Evolutionary conservation across 2,329 filamentous ascomycete species (phyloP).

Genomic region (Neofusicoccum laricinum): DNA sequence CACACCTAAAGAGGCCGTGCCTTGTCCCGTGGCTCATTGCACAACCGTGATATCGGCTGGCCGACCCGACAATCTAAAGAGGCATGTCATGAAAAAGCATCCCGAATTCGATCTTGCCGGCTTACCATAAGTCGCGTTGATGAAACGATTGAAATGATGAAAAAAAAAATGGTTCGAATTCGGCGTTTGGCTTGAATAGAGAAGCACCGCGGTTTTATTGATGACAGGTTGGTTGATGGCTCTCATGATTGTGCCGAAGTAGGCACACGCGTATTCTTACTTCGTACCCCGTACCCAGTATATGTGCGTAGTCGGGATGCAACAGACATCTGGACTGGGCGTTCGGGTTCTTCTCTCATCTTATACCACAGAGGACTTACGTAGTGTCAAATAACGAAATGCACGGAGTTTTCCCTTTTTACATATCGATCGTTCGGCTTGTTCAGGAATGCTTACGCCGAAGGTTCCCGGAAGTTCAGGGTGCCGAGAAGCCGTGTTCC

Average conservation of each 20-base stretch:
- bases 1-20: neutral
- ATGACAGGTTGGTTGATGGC: neutral
- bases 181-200: neutral
- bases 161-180: neutral
- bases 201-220: neutral
- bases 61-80: neutral
- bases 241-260: neutral
- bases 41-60: neutral
- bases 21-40: neutral
- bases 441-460: too few species aligned
- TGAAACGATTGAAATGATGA: neutral
- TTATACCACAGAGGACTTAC: neutral
- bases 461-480: neutral
- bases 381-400: too few species aligned
- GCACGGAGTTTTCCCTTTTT: too few species aligned
- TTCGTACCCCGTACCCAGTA: neutral
- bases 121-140: neutral
- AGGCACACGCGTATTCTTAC: neutral
- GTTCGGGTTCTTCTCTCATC: neutral
- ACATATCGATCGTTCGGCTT: neutral
- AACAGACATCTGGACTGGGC: neutral
- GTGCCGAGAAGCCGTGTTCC: neutral
- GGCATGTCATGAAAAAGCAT: conserved; percentile 5
- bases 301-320: neutral
- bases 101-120: neutral